These are phyloP conservation scores for Botrytis fabae DNA, from an alignment of 2,329 filamentous ascomycete genomes.

Conservation along the genomic window DNA sequence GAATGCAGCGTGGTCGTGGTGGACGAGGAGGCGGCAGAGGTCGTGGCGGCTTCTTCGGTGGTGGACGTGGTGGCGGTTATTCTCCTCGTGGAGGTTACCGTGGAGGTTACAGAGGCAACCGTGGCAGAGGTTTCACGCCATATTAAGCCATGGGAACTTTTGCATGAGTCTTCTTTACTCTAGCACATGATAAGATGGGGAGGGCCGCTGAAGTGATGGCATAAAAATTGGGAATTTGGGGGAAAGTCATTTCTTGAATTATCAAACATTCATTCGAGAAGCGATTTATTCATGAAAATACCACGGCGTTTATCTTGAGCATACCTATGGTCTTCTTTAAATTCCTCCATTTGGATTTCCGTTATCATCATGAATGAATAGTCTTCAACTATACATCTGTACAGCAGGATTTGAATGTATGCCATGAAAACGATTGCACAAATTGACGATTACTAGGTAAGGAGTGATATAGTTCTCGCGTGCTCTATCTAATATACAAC, in stretches of 20 bases:
- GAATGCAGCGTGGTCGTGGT: constrained; percentile 79
- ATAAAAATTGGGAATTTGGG: constrained; percentile 1
- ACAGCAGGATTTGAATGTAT: background rate
- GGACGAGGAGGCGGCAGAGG: constrained; percentile 50
- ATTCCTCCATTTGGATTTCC: constrained; percentile 3
- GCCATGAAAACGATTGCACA: background rate
- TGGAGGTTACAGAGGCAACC: constrained; percentile 56
- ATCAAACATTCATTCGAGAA: background rate
- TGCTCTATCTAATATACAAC: background rate
- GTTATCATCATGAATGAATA: background rate
- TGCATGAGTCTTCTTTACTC: background rate
- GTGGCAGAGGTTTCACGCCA: constrained; percentile 61
- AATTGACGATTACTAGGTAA: background rate
- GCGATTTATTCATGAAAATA: constrained; percentile 11
- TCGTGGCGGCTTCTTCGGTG: constrained; percentile 47
- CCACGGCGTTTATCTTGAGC: constrained; percentile 13
- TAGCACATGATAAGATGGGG: constrained; percentile 12
- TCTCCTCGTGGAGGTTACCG: constrained; percentile 59
- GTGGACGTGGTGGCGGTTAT: constrained; percentile 38
- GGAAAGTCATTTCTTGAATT: constrained; percentile 8
- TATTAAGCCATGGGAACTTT: constrained; percentile 50
- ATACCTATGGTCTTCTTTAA: constrained; percentile 3
- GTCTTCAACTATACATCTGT: background rate
- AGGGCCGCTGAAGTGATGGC: constrained; percentile 5
- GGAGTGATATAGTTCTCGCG: background rate